A percentile compares a stretch with the other conserved stretches of the same genome.
These are phyloP conservation scores for Pythium aristosporum DNA, from an alignment of 352 stramenopile genomes.

Conservation along the genomic window DNA sequence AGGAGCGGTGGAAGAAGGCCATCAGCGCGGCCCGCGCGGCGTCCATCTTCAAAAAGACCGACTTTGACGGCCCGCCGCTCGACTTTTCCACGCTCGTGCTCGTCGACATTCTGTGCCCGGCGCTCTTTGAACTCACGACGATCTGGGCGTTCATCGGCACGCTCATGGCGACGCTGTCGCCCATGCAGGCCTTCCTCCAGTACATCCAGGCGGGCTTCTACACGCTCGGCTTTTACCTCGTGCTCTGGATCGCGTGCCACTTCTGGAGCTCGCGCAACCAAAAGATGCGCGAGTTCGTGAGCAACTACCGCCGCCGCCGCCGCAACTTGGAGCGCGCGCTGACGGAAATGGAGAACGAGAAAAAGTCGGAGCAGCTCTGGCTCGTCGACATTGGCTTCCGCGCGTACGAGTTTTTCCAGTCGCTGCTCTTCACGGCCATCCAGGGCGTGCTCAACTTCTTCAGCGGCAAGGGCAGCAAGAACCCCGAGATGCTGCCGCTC, in stretches of 20 bases:
- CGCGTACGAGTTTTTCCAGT: conserved; percentile 67
- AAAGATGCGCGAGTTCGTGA: conserved; percentile 88
- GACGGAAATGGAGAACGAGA: conserved; percentile 74
- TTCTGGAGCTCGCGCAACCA: conserved; percentile 84
- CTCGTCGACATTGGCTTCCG: conserved; percentile 84
- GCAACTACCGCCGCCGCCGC: conserved; percentile 78
- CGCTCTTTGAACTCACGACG: conserved; percentile 80
- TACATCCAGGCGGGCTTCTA: conserved; percentile 86
- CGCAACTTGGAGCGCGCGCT: conserved; percentile 75
- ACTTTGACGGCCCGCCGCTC: conserved; percentile 76
- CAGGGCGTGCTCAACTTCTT: conserved; percentile 24
- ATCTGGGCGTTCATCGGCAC: conserved; percentile 62
- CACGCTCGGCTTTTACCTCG: conserved; percentile 66
- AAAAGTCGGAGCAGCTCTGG: conserved; percentile 81
- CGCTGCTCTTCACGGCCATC: conserved; percentile 57
- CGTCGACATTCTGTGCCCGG: conserved; percentile 79
- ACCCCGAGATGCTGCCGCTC: conserved; percentile 26
- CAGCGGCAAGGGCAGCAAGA: neutral
- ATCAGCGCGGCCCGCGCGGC: conserved; percentile 64
- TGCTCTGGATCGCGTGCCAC: conserved; percentile 81
- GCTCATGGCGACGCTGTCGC: conserved; percentile 62
- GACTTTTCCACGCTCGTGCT: conserved; percentile 86
- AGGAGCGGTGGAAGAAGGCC: conserved; percentile 71
- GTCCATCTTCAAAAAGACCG: conserved; percentile 71
- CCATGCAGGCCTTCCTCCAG: conserved; percentile 70